Evolutionary conservation across 345 rosid species (phyloP).

Genomic region (Lagerstroemia speciosa): DNA sequence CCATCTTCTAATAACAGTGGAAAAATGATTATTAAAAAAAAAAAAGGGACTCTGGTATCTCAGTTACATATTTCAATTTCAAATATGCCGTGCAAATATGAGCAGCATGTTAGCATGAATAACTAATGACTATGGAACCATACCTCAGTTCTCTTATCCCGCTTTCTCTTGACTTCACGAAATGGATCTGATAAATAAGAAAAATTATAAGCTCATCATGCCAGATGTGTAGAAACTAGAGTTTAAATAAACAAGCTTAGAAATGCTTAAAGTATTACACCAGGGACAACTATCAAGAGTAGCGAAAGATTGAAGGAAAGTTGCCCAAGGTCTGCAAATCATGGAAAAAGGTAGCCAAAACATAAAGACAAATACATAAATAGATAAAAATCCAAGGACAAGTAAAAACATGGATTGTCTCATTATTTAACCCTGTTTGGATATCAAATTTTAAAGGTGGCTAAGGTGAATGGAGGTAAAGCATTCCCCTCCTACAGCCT

Average conservation of each 20-base stretch:
- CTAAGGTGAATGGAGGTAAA: too few relatives aligned
- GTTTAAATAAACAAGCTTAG: neutral
- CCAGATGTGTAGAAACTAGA: neutral
- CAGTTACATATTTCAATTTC: too few relatives aligned
- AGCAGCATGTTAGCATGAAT: neutral
- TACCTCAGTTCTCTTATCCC: conserved; percentile 84
- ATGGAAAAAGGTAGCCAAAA: neutral
- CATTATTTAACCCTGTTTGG: too few relatives aligned
- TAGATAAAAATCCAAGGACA: neutral
- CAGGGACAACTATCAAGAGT: neutral
- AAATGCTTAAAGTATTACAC: neutral
- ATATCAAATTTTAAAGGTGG: neutral
- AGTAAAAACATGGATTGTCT: neutral
- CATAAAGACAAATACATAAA: too few relatives aligned
- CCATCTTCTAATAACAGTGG: neutral
- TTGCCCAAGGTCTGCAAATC: neutral
- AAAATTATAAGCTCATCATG: neutral
- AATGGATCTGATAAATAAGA: conserved; percentile 50
- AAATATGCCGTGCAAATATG: neutral
- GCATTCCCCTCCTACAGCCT: too few relatives aligned
- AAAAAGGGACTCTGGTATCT: too few relatives aligned
- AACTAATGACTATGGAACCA: neutral
- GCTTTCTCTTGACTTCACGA: conserved; percentile 68
- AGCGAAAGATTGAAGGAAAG: neutral
- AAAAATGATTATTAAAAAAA: too few relatives aligned